Conservation (phyloP, 257 asterid genomes). For the Jacaranda mimosifolia region DNA sequence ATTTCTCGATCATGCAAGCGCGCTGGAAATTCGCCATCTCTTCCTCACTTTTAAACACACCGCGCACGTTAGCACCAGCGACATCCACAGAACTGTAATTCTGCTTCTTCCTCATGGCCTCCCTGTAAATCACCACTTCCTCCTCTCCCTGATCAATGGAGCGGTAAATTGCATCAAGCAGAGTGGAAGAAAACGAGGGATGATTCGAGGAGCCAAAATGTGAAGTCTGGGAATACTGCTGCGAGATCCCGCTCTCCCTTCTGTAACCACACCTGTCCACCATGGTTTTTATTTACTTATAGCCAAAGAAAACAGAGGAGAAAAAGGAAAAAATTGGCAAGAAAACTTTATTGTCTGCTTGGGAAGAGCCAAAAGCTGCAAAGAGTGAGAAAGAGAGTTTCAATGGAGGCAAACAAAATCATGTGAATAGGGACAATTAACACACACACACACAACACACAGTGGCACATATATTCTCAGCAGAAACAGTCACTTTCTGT, state of each 20-base stretch:
- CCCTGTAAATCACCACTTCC: slow-evolving; percentile 41
- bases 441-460: slow-evolving; percentile 20
- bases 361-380: slow-evolving; percentile 65
- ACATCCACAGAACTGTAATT: slow-evolving; percentile 15
- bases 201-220: slow-evolving; percentile 24
- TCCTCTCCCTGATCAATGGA: slow-evolving; percentile 70
- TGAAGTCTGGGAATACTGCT: neutral
- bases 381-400: slow-evolving; percentile 16
- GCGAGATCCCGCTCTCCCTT: slow-evolving; percentile 32
- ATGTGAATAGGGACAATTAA: slow-evolving; percentile 34
- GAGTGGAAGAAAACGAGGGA: slow-evolving; percentile 81
- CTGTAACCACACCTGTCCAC: slow-evolving; percentile 49
- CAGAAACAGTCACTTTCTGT: slow-evolving; percentile 19
- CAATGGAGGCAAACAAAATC: slow-evolving; percentile 37
- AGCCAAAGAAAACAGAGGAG: neutral
- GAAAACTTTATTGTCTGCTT: slow-evolving; percentile 60
- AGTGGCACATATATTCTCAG: slow-evolving; percentile 18
- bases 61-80: slow-evolving; percentile 30
- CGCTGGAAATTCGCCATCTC: slow-evolving; percentile 70
- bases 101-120: slow-evolving; percentile 58
- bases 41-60: slow-evolving; percentile 46
- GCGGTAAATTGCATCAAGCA: slow-evolving; percentile 80
- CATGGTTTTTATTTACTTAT: slow-evolving; percentile 34
- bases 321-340: neutral
- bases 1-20: slow-evolving; percentile 80